Conservation (phyloP, 2,329 filamentous ascomycete species). For the Aspergillus ruber region DNA sequence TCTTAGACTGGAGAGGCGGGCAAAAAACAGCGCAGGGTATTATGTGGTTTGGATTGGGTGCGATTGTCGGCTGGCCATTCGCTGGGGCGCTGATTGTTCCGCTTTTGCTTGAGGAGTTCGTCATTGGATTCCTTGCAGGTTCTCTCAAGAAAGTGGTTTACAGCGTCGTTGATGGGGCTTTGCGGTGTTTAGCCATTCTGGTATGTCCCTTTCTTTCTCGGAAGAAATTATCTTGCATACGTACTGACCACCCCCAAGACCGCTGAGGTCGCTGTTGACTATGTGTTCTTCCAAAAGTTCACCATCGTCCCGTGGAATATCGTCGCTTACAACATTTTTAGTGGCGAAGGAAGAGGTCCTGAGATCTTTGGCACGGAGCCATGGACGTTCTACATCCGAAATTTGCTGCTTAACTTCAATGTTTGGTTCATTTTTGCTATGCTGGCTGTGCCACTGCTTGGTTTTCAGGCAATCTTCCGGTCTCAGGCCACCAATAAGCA, state of each 20-base stretch:
- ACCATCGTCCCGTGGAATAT: slow-evolving; percentile 85
- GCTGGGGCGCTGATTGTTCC: slow-evolving; percentile 73
- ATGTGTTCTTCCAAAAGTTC: slow-evolving; percentile 76
- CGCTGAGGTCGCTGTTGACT: slow-evolving; percentile 65
- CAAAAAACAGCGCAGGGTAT: slow-evolving; percentile 76
- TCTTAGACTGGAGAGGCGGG: slow-evolving; percentile 81
- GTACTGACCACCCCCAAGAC: slow-evolving; percentile 48
- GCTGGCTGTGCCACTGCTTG: slow-evolving; percentile 64
- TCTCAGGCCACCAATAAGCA: slow-evolving; percentile 58
- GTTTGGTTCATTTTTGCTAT: slow-evolving; percentile 83
- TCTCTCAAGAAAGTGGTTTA: slow-evolving; percentile 54
- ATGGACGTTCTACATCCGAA: slow-evolving; percentile 94
- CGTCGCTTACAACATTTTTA: slow-evolving; percentile 90
- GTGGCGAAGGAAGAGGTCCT: slow-evolving; percentile 67
- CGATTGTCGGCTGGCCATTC: slow-evolving; percentile 91
- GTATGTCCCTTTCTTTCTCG: slow-evolving; percentile 42
- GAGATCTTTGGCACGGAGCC: slow-evolving; percentile 93
- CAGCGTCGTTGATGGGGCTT: slow-evolving; percentile 60
- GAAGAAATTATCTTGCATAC: neutral
- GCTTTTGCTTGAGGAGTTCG: slow-evolving; percentile 70
- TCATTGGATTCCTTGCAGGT: slow-evolving; percentile 49
- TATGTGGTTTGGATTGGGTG: slow-evolving; percentile 82
- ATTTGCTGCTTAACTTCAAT: slow-evolving; percentile 90
- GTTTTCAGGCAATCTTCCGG: slow-evolving; percentile 63
- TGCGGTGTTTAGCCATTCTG: slow-evolving; percentile 61